Percentiles rank a stretch among this genome's conserved stretches.
phyloP scores from a whole-genome alignment of 208 protist species.

The Acanthamoeba castellanii region DNA sequence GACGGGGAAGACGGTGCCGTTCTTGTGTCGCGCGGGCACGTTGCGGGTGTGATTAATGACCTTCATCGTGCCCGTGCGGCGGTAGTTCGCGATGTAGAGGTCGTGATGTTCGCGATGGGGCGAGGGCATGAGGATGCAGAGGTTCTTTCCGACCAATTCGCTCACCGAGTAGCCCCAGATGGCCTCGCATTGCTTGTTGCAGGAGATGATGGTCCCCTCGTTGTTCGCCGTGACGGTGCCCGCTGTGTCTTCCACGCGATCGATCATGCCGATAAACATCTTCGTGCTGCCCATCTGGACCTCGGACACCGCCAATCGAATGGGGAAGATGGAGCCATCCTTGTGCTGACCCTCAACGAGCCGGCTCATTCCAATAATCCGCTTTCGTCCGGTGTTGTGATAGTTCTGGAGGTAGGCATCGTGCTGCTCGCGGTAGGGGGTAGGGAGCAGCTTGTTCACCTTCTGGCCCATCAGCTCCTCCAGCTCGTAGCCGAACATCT shows the following conservation, averaged over 20 bases:
- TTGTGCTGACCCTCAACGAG: constrained; percentile 68
- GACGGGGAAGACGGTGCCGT: constrained; percentile 71
- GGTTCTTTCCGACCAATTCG: constrained; percentile 72
- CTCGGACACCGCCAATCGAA: constrained; percentile 58
- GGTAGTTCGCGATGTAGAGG: constrained; percentile 70
- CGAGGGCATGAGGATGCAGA: constrained; percentile 73
- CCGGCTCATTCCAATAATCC: constrained; percentile 48
- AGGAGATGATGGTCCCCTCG: constrained; percentile 70
- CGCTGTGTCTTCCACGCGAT: constrained; percentile 59
- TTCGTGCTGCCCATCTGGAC: background rate
- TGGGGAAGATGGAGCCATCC: constrained; percentile 68
- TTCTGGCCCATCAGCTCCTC: constrained; percentile 73
- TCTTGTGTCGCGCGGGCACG: constrained; percentile 64
- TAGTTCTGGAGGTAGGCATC: constrained; percentile 66
- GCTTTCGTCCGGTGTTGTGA: constrained; percentile 51
- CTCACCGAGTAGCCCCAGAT: constrained; percentile 70
- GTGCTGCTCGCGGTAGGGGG: constrained; percentile 72
- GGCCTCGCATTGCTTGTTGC: constrained; percentile 75
- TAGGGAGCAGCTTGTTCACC: constrained; percentile 67
- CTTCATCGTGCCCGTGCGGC: constrained; percentile 68
- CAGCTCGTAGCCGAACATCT: constrained; percentile 69
- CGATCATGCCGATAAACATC: constrained; percentile 47
- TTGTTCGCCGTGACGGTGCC: constrained; percentile 70
- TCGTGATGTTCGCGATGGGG: constrained; percentile 72
- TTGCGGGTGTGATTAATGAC: constrained; percentile 65